These are phyloP conservation scores for Sphenostylis stenocarpa DNA, from an alignment of 306 rosid species.

Conservation along the genomic window DNA sequence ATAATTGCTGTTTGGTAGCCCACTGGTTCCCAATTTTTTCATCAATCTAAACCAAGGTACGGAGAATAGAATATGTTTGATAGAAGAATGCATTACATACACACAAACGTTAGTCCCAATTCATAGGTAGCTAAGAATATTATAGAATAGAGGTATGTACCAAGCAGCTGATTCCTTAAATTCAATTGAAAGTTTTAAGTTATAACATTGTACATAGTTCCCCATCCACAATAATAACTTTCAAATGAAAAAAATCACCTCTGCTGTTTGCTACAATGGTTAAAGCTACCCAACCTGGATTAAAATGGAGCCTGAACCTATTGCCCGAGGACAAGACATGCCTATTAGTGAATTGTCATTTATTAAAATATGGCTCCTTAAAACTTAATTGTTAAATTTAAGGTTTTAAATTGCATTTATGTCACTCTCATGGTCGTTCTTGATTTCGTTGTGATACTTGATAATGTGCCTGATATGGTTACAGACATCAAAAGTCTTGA, in stretches of 20 bases:
- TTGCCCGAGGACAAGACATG: no score
- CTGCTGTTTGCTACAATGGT: background rate
- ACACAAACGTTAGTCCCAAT: background rate
- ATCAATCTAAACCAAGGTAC: background rate
- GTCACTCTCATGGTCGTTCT: background rate
- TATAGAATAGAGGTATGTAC: background rate
- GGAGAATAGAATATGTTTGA: background rate
- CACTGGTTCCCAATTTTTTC: slow-evolving; percentile 2
- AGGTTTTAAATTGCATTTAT: no score
- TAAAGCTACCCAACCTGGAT: background rate
- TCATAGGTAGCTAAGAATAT: background rate
- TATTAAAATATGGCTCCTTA: no score
- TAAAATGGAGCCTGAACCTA: background rate
- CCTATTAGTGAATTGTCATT: no score
- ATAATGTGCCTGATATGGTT: no score
- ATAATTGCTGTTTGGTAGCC: background rate
- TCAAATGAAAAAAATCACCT: background rate
- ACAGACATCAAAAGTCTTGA: no score
- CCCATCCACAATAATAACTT: background rate
- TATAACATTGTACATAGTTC: no score
- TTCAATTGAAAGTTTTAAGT: no score
- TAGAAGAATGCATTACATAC: slow-evolving; percentile 6
- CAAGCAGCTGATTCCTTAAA: no score
- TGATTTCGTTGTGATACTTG: background rate
- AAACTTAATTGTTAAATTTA: background rate